A percentile compares a stretch with the other conserved stretches of the same genome.
phyloP scores from a whole-genome alignment of 169 alveolate species.

The Cryptosporidium canis region DNA sequence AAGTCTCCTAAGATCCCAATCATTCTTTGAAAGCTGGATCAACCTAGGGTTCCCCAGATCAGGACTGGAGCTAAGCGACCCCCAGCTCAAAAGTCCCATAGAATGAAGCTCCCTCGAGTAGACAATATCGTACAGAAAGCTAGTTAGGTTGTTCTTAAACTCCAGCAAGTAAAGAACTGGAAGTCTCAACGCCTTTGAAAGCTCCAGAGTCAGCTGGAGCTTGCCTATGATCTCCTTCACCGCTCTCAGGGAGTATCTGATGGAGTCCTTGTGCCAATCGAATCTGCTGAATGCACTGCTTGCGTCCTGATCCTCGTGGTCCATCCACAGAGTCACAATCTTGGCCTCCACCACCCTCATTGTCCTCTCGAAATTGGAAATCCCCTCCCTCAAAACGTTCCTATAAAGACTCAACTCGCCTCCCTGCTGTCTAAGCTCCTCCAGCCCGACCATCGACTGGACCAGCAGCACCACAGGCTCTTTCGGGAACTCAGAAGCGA shows the following conservation, averaged over 20 bases:
- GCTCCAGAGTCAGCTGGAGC: constrained; percentile 17
- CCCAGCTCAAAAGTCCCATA: constrained; percentile 51
- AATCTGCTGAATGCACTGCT: background rate
- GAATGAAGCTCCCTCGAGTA: constrained; percentile 61
- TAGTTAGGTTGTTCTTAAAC: background rate
- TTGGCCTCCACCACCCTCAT: background rate
- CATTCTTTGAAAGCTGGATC: constrained; percentile 29
- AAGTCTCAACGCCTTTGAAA: constrained; percentile 52
- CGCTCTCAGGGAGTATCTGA: background rate
- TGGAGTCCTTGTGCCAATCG: constrained; percentile 34
- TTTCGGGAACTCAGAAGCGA: background rate
- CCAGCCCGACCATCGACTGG: background rate
- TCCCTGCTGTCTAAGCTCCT: background rate
- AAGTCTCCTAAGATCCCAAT: constrained; percentile 54
- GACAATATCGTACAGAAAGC: constrained; percentile 27
- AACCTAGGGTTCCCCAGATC: constrained; percentile 53
- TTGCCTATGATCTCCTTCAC: constrained; percentile 8
- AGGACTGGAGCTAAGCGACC: constrained; percentile 1
- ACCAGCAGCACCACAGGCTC: constrained; percentile 12
- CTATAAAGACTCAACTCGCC: background rate
- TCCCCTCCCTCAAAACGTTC: background rate
- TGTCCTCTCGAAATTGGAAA: background rate
- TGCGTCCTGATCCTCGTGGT: background rate
- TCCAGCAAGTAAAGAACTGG: constrained; percentile 56
- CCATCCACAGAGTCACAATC: constrained; percentile 36